Conservation (phyloP, 192 early-diverging fungal genomes). For the Gonapodya prolifera region DNA sequence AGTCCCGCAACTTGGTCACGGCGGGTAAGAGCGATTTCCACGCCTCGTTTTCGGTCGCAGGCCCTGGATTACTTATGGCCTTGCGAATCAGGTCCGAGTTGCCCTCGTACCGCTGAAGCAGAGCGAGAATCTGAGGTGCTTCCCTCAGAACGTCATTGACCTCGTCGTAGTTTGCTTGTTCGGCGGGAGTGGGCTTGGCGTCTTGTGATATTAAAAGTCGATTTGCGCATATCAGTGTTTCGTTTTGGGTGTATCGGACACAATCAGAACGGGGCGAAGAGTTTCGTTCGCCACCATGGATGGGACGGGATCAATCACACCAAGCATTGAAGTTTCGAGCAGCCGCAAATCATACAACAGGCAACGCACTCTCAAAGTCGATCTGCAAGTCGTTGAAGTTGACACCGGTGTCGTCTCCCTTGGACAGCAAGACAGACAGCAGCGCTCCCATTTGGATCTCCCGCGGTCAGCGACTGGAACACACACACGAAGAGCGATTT, state of each 20-base stretch:
- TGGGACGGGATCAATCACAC: constrained; percentile 18
- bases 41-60: constrained; percentile 74
- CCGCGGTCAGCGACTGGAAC: too few species aligned
- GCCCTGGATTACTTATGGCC: constrained; percentile 74
- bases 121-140: neutral
- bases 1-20: constrained; percentile 60
- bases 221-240: constrained; percentile 23
- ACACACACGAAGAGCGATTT: too few species aligned
- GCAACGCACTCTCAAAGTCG: constrained; percentile 23
- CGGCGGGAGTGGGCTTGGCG: neutral
- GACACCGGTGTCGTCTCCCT: constrained; percentile 15
- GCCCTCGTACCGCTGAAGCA: neutral
- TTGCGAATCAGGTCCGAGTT: constrained; percentile 13
- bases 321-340: constrained; percentile 2
- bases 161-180: neutral
- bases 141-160: neutral
- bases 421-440: constrained; percentile 18
- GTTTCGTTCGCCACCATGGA: constrained; percentile 18
- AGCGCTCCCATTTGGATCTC: constrained; percentile 22
- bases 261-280: constrained; percentile 21
- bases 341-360: neutral
- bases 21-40: constrained; percentile 78
- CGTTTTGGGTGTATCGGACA: constrained; percentile 19
- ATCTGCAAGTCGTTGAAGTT: constrained; percentile 23
- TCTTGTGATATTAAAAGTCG: neutral